Base-by-base conservation (phyloP, 202 grass and related monocot species). In the Sporobolus alterniflorus region DNA sequence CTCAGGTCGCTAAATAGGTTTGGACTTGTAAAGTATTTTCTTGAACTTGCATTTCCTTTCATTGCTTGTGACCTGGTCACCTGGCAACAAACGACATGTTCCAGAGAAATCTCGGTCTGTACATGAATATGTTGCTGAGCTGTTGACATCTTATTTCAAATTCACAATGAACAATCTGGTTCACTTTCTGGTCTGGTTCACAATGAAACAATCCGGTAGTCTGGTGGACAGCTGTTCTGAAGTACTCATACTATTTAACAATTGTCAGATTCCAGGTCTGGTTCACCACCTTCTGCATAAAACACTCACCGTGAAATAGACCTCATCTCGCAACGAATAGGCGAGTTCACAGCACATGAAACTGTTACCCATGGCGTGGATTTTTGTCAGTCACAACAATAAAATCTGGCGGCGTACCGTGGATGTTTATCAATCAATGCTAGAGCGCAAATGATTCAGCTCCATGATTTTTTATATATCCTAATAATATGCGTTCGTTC, bases 261-360 rank as follows among this genome's bases (percentile, higher is more conserved):
- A 85, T 61, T 39, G 31, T 22, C 74, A 20, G 55, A 33, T 42
- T 85, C 6, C 43, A 71, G 54, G 55, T 11, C 54, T 61, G 73
- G 48, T 70, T 40, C 62, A 76, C n/a, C n/a, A n/a, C 47, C 71
- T 76, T 83, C 71, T 32, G 21, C 3, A 41, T 64, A 7, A 52
- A 64, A 73, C 51, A 67, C n/a, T n/a, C n/a, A n/a, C n/a, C n/a
- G n/a, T n/a, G n/a, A n/a, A n/a, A n/a, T n/a, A n/a, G n/a, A n/a
- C n/a, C n/a, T n/a, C n/a, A n/a, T n/a, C n/a, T n/a, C n/a, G n/a
- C n/a, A n/a, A n/a, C 8, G 36, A 8, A 8, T 39, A 4, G 36
- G 36, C 36, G 36, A 39, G 36, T 39, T 39, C 36, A 39, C n/a
- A n/a, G n/a, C n/a, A n/a, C n/a, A n/a, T 39, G 8, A 39, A 39